A percentile compares a stretch with the other conserved stretches of the same genome.
Conservation (phyloP, 306 rosid genomes). For the peach (Prunus persica) region Prunus_persica_NCBIv2 NC_034009.1:7884001-7884500, state of each 20-base stretch:
- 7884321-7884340: constrained; percentile 24
- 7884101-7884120: constrained; percentile 58
- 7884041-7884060: constrained; percentile 62
- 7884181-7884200: constrained; percentile 35
- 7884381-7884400: neutral
- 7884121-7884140: constrained; percentile 62
- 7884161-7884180: constrained; percentile 62
- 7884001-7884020: constrained; percentile 71
- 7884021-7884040: constrained; percentile 78
- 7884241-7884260: constrained; percentile 57
- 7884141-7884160: constrained; percentile 73
- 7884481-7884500: neutral
- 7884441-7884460: neutral
- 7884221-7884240: constrained; percentile 37
- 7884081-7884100: constrained; percentile 65
- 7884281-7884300: constrained; percentile 34
- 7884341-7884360: constrained; percentile 20
- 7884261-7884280: constrained; percentile 41
- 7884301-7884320: constrained; percentile 45
- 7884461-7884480: neutral
- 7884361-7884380: constrained; percentile 10
- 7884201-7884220: constrained; percentile 36
- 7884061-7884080: constrained; percentile 56
- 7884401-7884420: neutral
- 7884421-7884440: neutral